phyloP scores from a whole-genome alignment of 2,329 filamentous ascomycete genomes.

The Colletotrichum abscissum region DNA sequence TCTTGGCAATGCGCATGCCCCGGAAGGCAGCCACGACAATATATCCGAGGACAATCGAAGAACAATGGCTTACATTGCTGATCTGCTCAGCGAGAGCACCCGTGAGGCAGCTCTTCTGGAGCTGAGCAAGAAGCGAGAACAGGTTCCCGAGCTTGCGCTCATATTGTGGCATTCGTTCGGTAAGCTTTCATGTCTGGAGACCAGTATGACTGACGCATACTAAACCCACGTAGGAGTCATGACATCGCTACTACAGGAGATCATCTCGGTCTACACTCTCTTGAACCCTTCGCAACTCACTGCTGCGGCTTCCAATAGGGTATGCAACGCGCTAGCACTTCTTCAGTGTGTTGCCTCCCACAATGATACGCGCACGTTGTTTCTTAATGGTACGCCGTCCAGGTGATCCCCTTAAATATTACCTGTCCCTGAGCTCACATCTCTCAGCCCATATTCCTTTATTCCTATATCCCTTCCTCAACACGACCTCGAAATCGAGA shows the following conservation, averaged over 20 bases:
- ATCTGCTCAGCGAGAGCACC: slow-evolving; percentile 87
- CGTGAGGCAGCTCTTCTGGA: slow-evolving; percentile 93
- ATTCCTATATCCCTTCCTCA: slow-evolving; percentile 97
- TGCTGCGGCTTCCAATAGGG: slow-evolving; percentile 94
- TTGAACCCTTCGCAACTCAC: slow-evolving; percentile 97
- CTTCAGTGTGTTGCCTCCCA: slow-evolving; percentile 98
- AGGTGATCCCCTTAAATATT: background rate
- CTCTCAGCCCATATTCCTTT: slow-evolving; percentile 90
- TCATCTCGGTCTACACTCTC: slow-evolving; percentile 97
- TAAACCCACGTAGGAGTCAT: slow-evolving; percentile 78
- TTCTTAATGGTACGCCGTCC: slow-evolving; percentile 82
- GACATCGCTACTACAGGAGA: slow-evolving; percentile 97
- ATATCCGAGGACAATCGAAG: slow-evolving; percentile 91
- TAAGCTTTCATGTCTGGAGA: slow-evolving; percentile 56
- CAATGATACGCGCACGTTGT: slow-evolving; percentile 93
- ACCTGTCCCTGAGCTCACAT: slow-evolving; percentile 34
- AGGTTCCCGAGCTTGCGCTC: slow-evolving; percentile 94
- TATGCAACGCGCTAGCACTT: slow-evolving; percentile 95
- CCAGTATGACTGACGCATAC: background rate
- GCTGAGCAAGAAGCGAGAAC: slow-evolving; percentile 97
- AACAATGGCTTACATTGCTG: slow-evolving; percentile 92
- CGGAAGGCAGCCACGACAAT: slow-evolving; percentile 71
- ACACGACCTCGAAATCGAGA: slow-evolving; percentile 97
- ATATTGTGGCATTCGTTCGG: slow-evolving; percentile 99
- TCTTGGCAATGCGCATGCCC: slow-evolving; percentile 60